Base-by-base conservation (phyloP, 148 eudicot species). In the Rhododendron griersonianum region DNA sequence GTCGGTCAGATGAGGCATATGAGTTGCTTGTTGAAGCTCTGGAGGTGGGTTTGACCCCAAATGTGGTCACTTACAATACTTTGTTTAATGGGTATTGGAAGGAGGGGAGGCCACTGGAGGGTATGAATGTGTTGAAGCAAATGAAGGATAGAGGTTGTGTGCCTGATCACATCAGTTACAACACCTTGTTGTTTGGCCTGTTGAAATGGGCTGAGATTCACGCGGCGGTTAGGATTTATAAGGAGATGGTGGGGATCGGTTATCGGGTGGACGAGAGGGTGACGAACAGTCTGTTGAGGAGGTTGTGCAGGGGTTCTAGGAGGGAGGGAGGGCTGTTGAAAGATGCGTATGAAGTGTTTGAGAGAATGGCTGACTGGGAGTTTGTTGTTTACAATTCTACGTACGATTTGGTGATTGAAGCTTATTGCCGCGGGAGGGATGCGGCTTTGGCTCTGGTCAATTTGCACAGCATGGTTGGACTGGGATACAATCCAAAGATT, bases 51-150 rank as follows among this genome's bases (percentile, higher is more conserved):
- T 85, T 96, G 87, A 88, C 84, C 0, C 99, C 99, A 0, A 93
- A 82, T 87, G 93, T 86, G 69, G 88, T 91, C 69, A 94, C 95
- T 75, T 96, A 89, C 77, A 96, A 94, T 71, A 88, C 98, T 61
- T 83, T 96, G 74, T 93, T 96, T 14, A 91, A 88, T 90, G 98
- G 98, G 86, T 95, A 92, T 83, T 94, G 91, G 84, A 95, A 91
- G 86, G 98, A 96, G 87, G 99, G 99, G 14, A 91, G 88, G 80
- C 99, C 99, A n/a, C 69, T 91, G 84, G 91, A 93, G 69, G 99
- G 99, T 13, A 73, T 95, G 50, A 63, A 65, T 75, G 83, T 96
- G 86, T 85, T 96, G 90, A 88, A 89, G 84, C 78, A 67, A 80
- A 96, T 96, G 99, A 93, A 90, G 85, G 89, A 90, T 86, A 84